Base-by-base conservation (phyloP, 108 stramenopile species). In the Cyclotella baltica region DNA sequence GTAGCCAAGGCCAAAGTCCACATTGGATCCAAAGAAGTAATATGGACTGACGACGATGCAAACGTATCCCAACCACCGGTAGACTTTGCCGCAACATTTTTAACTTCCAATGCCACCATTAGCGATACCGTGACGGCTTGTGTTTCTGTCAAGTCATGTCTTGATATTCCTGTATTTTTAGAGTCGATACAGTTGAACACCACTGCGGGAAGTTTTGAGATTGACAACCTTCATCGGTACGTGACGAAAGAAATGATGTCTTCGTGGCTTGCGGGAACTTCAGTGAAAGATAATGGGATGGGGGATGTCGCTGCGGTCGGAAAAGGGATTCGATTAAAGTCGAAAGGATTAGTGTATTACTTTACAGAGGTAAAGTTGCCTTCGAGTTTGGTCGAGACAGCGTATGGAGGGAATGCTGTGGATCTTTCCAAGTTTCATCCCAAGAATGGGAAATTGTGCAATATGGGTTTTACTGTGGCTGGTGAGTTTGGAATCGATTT, bases 51-150 rank as follows among this genome's bases (percentile, higher is more conserved):
- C 25, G 75, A 80, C 40, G 75, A 76, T 34, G 29, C 55, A 3
- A 61, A 47, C 15, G 20, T 38, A 8, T 18, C 75, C 29, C 66
- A 65, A 52, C 78, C 89, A 20, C 93, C 93, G 2, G 87, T 95
- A 63, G 87, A 88, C 11, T 95, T 95, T 59, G 70, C 78, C 28
- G 76, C 92, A 11, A 88, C 89, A 8, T 95, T 92, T 76, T 88
- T 89, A 3, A 22, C 62, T 9, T 72, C 69, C 10, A 92, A 91
- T 52, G 94, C 90, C 55, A 86, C 81, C 13, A 77, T 84, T 36
- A 86, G 92, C 16, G 90, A 93, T 40, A 72, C 58, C 0, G 90
- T 91, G 4, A 48, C 72, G 38, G 90, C 89, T 1, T 84, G 69
- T 33, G 70, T 95, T 0, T 77, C 76, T 33, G 73, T 95, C 76